Evolutionary conservation across 441 rosid species (phyloP).

Genomic region (Flueggea neowawraea): DNA sequence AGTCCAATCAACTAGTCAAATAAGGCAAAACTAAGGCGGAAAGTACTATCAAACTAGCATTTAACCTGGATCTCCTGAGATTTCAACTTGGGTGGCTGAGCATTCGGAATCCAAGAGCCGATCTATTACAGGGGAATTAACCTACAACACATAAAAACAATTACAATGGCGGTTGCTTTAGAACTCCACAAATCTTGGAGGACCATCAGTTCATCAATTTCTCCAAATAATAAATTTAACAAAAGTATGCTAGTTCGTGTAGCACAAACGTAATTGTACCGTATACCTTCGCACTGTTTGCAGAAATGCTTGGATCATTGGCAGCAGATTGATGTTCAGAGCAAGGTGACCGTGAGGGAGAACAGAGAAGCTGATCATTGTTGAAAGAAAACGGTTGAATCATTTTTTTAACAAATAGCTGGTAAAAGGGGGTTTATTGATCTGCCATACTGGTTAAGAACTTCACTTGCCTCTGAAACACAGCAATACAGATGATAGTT

Average conservation of each 20-base stretch:
- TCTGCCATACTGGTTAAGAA: constrained; percentile 9
- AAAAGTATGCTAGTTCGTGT: no score
- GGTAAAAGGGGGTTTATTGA: constrained; percentile 2
- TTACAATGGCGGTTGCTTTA: not conserved
- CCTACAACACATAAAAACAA: constrained; percentile 24
- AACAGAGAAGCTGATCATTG: constrained; percentile 15
- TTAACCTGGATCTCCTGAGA: constrained; percentile 30
- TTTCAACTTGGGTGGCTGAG: constrained; percentile 50
- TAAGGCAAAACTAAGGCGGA: not conserved
- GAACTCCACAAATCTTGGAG: not conserved
- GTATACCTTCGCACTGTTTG: constrained; percentile 32
- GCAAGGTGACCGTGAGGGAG: constrained; percentile 28
- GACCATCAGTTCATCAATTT: not conserved
- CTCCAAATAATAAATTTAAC: no score
- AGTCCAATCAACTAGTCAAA: not conserved
- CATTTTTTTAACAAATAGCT: constrained; percentile 5
- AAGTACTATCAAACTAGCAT: not conserved
- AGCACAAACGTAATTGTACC: constrained; percentile 4
- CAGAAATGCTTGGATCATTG: constrained; percentile 25
- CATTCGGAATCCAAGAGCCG: constrained; percentile 55
- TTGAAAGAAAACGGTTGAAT: not conserved
- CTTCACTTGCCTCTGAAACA: constrained; percentile 46
- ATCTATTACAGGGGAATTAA: constrained; percentile 19
- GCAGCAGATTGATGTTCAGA: constrained; percentile 32
- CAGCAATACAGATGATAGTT: constrained; percentile 25